Percentiles rank a stretch among this genome's conserved stretches.
Evolutionary conservation across 2,329 filamentous ascomycete species (phyloP).

Genomic region (Fusarium metavorans): DNA sequence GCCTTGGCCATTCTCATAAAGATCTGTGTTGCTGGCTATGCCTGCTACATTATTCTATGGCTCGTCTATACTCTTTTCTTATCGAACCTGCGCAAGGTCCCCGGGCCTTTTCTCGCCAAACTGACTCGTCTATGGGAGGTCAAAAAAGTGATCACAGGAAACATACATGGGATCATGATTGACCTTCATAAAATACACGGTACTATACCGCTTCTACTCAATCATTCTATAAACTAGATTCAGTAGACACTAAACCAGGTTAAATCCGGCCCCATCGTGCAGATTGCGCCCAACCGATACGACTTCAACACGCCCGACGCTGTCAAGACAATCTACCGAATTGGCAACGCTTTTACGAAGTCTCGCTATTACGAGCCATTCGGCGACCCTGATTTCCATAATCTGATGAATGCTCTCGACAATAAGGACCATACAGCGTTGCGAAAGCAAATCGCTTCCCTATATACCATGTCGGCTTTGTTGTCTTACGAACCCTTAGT

Average conservation of each 20-base stretch:
- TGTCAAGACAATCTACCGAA: neutral
- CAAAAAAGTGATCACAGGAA: neutral
- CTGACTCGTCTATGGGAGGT: neutral
- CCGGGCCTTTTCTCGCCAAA: neutral
- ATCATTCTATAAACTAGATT: rapidly evolving
- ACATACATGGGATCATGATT: neutral
- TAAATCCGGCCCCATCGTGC: neutral
- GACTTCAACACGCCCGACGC: neutral
- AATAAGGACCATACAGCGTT: neutral
- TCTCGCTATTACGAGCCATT: neutral
- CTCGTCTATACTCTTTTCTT: neutral
- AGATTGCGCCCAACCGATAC: neutral
- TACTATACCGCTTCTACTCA: neutral
- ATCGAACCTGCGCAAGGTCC: neutral
- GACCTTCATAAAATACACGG: neutral
- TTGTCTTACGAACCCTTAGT: neutral
- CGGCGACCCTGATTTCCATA: neutral
- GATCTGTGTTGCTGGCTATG: neutral
- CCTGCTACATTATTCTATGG: neutral
- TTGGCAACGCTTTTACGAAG: neutral
- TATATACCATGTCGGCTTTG: neutral
- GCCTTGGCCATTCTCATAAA: neutral
- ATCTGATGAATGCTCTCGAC: neutral
- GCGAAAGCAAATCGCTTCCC: neutral
- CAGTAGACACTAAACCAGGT: neutral